Conservation (phyloP, 2,329 filamentous ascomycete species). For the Chrysosporium queenslandicum region DNA sequence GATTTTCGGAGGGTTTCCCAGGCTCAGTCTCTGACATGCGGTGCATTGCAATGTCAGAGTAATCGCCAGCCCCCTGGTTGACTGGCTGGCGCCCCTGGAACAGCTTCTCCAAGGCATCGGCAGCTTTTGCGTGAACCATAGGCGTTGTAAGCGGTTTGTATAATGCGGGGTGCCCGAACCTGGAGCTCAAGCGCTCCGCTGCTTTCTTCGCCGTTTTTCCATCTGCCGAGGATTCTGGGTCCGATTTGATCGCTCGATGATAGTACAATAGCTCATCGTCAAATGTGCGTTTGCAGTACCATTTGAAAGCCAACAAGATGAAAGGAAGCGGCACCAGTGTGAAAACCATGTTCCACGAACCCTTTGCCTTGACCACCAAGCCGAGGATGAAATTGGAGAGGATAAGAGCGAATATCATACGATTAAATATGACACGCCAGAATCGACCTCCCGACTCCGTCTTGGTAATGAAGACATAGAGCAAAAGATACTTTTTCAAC, state of each 20-base stretch:
- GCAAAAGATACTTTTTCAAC: conserved; percentile 87
- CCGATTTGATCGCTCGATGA: conserved; percentile 52
- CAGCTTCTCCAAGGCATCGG: conserved; percentile 73
- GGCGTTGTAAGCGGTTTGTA: conserved; percentile 84
- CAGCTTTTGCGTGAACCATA: conserved; percentile 87
- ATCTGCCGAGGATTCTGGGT: conserved; percentile 37
- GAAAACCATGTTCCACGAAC: conserved; percentile 56
- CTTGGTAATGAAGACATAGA: conserved; percentile 95
- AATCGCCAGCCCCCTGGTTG: conserved; percentile 39
- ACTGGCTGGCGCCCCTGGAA: conserved; percentile 73
- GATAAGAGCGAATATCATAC: conserved; percentile 72
- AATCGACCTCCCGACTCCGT: conserved; percentile 89
- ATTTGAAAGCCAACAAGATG: conserved; percentile 72
- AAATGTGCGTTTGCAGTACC: conserved; percentile 66
- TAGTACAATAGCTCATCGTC: conserved; percentile 75
- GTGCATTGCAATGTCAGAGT: conserved; percentile 73
- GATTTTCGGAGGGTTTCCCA: conserved; percentile 40
- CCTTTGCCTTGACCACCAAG: conserved; percentile 61
- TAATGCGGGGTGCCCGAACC: conserved; percentile 82
- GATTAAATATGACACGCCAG: conserved; percentile 87
- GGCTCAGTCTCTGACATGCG: conserved; percentile 57
- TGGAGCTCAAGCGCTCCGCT: conserved; percentile 57
- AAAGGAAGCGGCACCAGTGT: conserved; percentile 65
- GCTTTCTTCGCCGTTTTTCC: conserved; percentile 33
- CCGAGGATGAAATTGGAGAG: conserved; percentile 71